Conservation (phyloP, 2,329 filamentous ascomycete species). For the Drechslera avenae region DNA sequence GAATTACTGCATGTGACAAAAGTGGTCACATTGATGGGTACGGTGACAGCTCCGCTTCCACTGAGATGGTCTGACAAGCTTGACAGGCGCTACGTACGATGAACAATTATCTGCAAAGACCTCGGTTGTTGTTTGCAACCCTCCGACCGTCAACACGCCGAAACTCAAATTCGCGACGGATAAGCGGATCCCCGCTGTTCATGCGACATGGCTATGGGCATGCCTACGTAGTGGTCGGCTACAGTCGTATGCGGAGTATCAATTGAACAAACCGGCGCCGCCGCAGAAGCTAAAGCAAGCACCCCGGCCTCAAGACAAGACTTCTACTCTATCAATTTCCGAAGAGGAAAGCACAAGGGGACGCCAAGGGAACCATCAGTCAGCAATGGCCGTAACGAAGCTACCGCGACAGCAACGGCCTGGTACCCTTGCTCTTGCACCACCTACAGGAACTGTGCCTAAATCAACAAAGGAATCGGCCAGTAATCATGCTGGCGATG, state of each 20-base stretch:
- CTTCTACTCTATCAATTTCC: constrained; percentile 26
- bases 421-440: constrained; percentile 33
- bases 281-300: constrained; percentile 19
- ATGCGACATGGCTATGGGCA: constrained; percentile 81
- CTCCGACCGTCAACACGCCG: constrained; percentile 63
- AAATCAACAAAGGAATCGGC: constrained; percentile 25
- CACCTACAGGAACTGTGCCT: constrained; percentile 27
- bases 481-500: constrained; percentile 15
- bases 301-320: constrained; percentile 20
- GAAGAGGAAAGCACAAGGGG: constrained; percentile 31
- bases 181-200: constrained; percentile 81
- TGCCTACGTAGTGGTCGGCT: constrained; percentile 65
- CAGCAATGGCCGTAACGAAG: constrained; percentile 20
- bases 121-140: constrained; percentile 79
- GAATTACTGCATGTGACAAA: constrained; percentile 85
- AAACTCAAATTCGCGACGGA: constrained; percentile 79
- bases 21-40: constrained; percentile 72
- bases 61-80: constrained; percentile 19
- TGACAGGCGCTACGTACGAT: constrained; percentile 72
- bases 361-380: constrained; percentile 26
- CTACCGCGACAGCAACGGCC: constrained; percentile 21
- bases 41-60: constrained; percentile 20
- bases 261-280: constrained; percentile 27
- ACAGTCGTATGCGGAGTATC: constrained; percentile 55
- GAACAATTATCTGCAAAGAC: constrained; percentile 73